phyloP scores from a whole-genome alignment of 345 rosid genomes.

The Lenwebbia sp. region DNA sequence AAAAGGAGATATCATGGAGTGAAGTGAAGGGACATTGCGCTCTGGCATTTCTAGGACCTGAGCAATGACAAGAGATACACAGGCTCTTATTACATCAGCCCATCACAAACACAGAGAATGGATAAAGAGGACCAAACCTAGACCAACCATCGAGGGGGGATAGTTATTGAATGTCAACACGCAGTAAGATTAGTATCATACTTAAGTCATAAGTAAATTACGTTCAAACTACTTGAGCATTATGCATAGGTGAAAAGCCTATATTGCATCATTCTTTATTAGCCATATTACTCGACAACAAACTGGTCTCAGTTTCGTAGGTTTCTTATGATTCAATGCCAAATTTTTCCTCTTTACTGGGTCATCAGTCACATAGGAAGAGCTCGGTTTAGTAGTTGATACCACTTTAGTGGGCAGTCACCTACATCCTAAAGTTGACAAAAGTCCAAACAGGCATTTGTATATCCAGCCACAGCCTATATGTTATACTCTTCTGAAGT shows the following conservation, averaged over 20 bases:
- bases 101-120: neutral
- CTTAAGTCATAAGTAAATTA: neutral
- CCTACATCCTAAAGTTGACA: neutral
- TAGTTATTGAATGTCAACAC: neutral
- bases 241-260: neutral
- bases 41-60: neutral
- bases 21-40: neutral
- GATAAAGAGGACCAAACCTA: neutral
- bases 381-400: neutral
- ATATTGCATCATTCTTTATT: neutral
- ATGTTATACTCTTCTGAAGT: neutral
- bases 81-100: neutral
- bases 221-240: neutral
- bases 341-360: neutral
- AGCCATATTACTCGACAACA: neutral
- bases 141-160: neutral
- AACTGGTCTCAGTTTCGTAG: neutral
- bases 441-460: neutral
- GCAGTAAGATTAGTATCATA: neutral
- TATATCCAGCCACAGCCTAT: neutral
- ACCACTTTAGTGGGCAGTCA: neutral
- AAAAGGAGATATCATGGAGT: neutral
- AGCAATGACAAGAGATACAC: neutral
- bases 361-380: neutral
- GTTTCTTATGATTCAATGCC: neutral